A percentile compares a stretch with the other conserved stretches of the same genome.
Conservation (phyloP, 2,329 filamentous ascomycete genomes). For the Sclerotinia borealis region DNA sequence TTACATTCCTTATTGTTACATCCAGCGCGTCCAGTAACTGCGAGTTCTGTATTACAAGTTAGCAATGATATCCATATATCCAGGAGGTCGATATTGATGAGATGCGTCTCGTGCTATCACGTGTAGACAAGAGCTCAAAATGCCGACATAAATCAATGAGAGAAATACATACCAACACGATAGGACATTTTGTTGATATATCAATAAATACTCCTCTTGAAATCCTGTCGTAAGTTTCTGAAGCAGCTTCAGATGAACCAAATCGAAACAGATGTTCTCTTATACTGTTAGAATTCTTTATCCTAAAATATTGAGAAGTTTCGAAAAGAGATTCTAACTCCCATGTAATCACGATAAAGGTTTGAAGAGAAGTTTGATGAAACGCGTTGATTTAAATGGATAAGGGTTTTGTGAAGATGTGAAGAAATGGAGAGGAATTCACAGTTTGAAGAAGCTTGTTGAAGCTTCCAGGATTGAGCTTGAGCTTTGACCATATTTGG, state of each 20-base stretch:
- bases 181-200: constrained; percentile 26
- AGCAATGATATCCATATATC: not conserved
- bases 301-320: not conserved
- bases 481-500: not conserved
- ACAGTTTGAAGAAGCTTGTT: not conserved
- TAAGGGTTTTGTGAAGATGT: not conserved
- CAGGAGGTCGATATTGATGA: not conserved
- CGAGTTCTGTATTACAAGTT: constrained; percentile 51
- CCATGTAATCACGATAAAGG: not conserved
- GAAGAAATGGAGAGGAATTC: not conserved
- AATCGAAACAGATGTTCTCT: not conserved
- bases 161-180: constrained; percentile 30
- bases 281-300: not conserved
- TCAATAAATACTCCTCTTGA: not conserved
- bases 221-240: not conserved
- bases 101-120: constrained; percentile 18
- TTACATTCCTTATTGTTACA: constrained; percentile 72
- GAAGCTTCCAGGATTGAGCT: not conserved
- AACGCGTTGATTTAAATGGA: not conserved
- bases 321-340: not conserved
- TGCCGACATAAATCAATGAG: constrained; percentile 5
- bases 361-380: not conserved
- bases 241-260: not conserved
- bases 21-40: constrained; percentile 63
- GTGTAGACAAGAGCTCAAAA: constrained; percentile 22